phyloP scores from a whole-genome alignment of 1,284 basidiomycete genomes.

The Ceraceosorus guamensis region DNA sequence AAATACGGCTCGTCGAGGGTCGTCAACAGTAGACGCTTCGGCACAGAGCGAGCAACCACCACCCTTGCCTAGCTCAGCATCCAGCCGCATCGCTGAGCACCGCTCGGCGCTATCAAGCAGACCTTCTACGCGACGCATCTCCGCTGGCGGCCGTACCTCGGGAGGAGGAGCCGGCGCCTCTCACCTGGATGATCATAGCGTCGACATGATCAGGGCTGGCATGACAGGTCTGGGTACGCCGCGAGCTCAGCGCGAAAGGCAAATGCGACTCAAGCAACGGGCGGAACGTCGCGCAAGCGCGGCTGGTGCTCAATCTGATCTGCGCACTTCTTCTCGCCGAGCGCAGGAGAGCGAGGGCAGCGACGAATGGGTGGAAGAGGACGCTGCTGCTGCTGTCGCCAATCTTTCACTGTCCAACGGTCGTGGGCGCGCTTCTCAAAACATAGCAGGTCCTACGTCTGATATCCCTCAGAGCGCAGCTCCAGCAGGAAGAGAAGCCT shows the following conservation, averaged over 20 bases:
- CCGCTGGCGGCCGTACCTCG: not conserved
- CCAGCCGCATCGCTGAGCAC: too few relatives aligned
- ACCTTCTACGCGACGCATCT: not conserved
- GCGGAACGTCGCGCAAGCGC: not conserved
- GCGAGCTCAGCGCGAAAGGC: not conserved
- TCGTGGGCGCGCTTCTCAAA: too few relatives aligned
- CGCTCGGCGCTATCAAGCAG: too few relatives aligned
- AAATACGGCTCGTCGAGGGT: too few relatives aligned
- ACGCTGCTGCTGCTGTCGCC: not conserved
- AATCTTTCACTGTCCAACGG: too few relatives aligned
- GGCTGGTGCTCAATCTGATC: too few relatives aligned
- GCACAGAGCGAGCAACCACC: too few relatives aligned
- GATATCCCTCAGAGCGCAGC: not conserved
- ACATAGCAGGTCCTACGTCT: too few relatives aligned
- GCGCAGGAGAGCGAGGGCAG: conserved; percentile 1
- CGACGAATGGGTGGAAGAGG: conserved; percentile 6
- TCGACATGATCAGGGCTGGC: not conserved
- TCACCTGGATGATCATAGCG: not conserved
- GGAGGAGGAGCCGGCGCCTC: not conserved
- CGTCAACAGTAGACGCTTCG: too few relatives aligned
- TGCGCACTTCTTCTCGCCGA: not conserved
- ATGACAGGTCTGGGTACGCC: not conserved
- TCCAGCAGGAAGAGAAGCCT: not conserved
- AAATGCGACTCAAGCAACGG: not conserved
- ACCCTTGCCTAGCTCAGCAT: too few relatives aligned